phyloP scores from a whole-genome alignment of 192 early-diverging fungal species.

The Rhizophagus clarus region DNA sequence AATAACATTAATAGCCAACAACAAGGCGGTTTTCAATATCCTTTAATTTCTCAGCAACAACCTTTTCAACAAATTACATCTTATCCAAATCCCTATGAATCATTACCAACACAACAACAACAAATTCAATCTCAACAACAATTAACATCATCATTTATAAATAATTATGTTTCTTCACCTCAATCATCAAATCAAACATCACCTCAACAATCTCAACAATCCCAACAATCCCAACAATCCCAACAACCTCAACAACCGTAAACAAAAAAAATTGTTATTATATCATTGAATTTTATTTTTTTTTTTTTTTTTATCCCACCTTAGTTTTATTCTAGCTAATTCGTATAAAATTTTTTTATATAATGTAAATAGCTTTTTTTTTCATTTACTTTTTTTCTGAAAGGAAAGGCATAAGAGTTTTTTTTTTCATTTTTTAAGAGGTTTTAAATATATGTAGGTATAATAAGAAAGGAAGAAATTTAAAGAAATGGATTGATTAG shows the following conservation, averaged over 20 bases:
- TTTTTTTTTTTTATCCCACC: neutral
- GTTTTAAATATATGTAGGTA: neutral
- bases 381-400: neutral
- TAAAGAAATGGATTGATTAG: neutral
- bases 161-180: neutral
- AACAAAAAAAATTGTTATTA: neutral
- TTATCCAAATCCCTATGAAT: neutral
- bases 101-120: neutral
- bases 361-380: neutral
- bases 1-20: neutral
- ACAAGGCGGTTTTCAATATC: neutral
- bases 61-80: neutral
- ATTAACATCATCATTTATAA: neutral
- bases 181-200: neutral
- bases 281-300: neutral
- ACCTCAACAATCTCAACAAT: neutral
- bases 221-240: neutral
- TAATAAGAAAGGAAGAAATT: neutral
- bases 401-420: neutral
- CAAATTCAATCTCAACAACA: neutral
- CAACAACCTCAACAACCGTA: neutral
- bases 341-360: too few relatives aligned
- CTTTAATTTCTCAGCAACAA: neutral
- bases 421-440: neutral
- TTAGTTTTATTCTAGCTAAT: neutral